phyloP scores from a whole-genome alignment of 129 eudicot genomes.

The sunflower (Helianthus annuus) region HanXRQr2.0-SUNRISE NC_035448.2:177974257-177974756 shows the following conservation, averaged over 20 bases:
- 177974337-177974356: constrained; percentile 69
- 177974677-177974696: constrained; percentile 65
- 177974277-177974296: constrained; percentile 53
- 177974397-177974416: constrained; percentile 41
- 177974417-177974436: constrained; percentile 52
- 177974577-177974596: constrained; percentile 66
- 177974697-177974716: constrained; percentile 60
- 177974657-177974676: constrained; percentile 66
- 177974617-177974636: constrained; percentile 71
- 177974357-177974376: constrained; percentile 60
- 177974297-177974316: constrained; percentile 56
- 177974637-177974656: constrained; percentile 75
- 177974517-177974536: constrained; percentile 54
- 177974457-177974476: constrained; percentile 60
- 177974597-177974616: constrained; percentile 70
- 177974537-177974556: constrained; percentile 44
- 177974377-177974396: constrained; percentile 51
- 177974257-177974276: constrained; percentile 46
- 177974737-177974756: constrained; percentile 53
- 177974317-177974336: constrained; percentile 50
- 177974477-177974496: constrained; percentile 79
- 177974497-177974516: constrained; percentile 67
- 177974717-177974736: constrained; percentile 53
- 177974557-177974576: constrained; percentile 51
- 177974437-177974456: constrained; percentile 44